Evolutionary conservation across 1,284 basidiomycete genomes (phyloP).

Genomic region (Leccinum fallax): DNA sequence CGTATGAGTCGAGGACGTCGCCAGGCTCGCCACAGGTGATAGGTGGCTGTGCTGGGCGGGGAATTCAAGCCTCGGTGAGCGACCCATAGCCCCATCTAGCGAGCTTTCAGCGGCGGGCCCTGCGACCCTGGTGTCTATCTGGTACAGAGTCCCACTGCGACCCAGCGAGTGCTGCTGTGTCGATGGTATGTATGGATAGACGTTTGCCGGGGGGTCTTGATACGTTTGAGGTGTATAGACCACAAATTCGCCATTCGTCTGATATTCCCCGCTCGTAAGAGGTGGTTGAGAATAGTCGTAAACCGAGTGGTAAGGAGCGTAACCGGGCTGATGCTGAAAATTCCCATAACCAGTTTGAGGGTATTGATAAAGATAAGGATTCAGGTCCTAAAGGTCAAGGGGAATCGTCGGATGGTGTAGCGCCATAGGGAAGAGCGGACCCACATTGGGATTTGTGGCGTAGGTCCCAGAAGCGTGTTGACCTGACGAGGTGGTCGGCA

Average conservation of each 20-base stretch:
- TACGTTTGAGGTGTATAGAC: not conserved
- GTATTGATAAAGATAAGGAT: not conserved
- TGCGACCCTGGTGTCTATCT: not conserved
- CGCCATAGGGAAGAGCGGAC: not conserved
- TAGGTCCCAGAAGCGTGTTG: not conserved
- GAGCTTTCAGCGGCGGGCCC: not conserved
- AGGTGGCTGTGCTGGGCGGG: slow-evolving; percentile 21
- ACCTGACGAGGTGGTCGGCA: slow-evolving; percentile 1
- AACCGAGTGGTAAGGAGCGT: not conserved
- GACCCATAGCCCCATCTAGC: not conserved
- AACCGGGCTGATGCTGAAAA: not conserved
- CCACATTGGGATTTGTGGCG: slow-evolving; percentile 17
- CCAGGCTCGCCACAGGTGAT: slow-evolving; percentile 16
- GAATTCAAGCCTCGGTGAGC: slow-evolving; percentile 6
- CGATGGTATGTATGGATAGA: not conserved
- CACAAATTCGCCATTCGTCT: not conserved
- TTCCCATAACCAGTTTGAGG: not conserved
- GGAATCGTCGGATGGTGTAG: not conserved
- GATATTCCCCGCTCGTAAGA: not conserved
- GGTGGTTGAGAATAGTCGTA: not conserved
- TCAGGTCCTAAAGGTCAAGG: slow-evolving; percentile 8
- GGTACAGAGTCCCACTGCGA: slow-evolving; percentile 1
- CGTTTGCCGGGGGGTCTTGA: not conserved
- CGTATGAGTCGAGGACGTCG: slow-evolving; percentile 7
- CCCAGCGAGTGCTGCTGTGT: not conserved